Evolutionary conservation across 371 early-diverging fungal species (phyloP).

Genomic region (Parasitella parasitica): DNA sequence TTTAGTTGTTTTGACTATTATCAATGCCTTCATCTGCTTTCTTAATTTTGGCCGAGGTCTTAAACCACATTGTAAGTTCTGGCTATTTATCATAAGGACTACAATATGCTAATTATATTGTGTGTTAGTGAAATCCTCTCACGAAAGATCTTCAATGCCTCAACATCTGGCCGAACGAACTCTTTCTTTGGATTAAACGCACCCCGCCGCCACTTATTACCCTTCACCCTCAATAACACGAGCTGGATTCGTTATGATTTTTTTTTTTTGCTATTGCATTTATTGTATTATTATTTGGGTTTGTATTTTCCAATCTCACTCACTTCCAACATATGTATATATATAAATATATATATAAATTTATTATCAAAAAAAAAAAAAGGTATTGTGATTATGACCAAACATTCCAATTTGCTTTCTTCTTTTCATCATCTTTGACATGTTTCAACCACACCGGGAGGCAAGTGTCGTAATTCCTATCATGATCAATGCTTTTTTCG

Average conservation of each 20-base stretch:
- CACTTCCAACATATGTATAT: neutral
- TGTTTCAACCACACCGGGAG: constrained; percentile 39
- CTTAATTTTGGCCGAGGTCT: constrained; percentile 85
- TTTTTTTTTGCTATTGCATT: constrained; percentile 1
- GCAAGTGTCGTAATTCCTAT: constrained; percentile 43
- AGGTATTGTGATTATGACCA: constrained; percentile 9
- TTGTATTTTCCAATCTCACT: too few species aligned
- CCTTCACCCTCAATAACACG: too few species aligned
- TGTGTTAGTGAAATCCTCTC: neutral
- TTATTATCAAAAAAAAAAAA: neutral
- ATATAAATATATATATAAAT: neutral
- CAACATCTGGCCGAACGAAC: constrained; percentile 14
- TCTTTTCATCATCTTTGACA: constrained; percentile 16
- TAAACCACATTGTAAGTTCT: constrained; percentile 50
- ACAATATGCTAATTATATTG: neutral
- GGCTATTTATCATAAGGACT: neutral
- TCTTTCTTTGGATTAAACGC: constrained; percentile 21
- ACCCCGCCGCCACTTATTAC: too few species aligned
- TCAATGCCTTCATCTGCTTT: constrained; percentile 68
- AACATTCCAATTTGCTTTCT: constrained; percentile 19
- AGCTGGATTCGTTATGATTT: constrained; percentile 6
- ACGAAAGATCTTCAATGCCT: constrained; percentile 13
- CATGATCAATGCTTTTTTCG: constrained; percentile 47
- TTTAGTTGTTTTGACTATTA: constrained; percentile 67
- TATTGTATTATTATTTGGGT: constrained; percentile 16